Percentiles rank a stretch among this genome's conserved stretches.
These are phyloP conservation scores for Aureobasidium sp. DNA, from an alignment of 2,329 filamentous ascomycete genomes.

Conservation along the genomic window DNA sequence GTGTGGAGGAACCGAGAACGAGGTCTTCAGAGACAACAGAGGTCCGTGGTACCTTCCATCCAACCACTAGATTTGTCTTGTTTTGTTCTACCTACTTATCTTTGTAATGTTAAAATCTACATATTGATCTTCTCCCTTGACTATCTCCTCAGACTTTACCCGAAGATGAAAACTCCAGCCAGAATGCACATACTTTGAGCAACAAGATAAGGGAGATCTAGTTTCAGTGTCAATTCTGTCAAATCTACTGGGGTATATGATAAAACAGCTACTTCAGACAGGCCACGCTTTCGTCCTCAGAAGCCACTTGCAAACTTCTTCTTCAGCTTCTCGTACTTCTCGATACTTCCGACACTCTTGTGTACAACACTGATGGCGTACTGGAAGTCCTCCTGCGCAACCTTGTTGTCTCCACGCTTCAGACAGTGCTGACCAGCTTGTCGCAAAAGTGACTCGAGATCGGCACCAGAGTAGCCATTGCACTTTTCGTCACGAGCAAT, in stretches of 20 bases:
- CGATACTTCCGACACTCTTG: conserved; percentile 48
- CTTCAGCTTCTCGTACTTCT: conserved; percentile 47
- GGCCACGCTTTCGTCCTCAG: not conserved
- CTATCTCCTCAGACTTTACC: too few relatives aligned
- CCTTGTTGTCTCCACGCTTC: conserved; percentile 34
- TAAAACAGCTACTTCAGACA: not conserved
- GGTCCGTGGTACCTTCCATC: conserved; percentile 11
- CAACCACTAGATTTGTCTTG: not conserved
- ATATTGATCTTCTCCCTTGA: not conserved
- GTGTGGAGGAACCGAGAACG: conserved; percentile 2
- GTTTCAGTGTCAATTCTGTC: not conserved
- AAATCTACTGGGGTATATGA: not conserved
- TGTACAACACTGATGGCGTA: conserved; percentile 34
- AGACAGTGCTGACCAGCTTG: conserved; percentile 52
- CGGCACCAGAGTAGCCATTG: conserved; percentile 65
- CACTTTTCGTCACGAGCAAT: conserved; percentile 62
- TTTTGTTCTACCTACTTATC: not conserved
- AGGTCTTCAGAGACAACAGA: conserved; percentile 11
- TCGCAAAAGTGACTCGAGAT: conserved; percentile 50
- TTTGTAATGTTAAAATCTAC: not conserved
- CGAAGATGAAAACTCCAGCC: too few relatives aligned
- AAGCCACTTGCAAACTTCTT: conserved; percentile 12
- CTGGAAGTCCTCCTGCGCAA: conserved; percentile 41
- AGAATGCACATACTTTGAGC: too few relatives aligned
- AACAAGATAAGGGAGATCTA: too few relatives aligned